These are phyloP conservation scores for Xylaria sp. DNA, from an alignment of 2,329 filamentous ascomycete species.

Conservation along the genomic window DNA sequence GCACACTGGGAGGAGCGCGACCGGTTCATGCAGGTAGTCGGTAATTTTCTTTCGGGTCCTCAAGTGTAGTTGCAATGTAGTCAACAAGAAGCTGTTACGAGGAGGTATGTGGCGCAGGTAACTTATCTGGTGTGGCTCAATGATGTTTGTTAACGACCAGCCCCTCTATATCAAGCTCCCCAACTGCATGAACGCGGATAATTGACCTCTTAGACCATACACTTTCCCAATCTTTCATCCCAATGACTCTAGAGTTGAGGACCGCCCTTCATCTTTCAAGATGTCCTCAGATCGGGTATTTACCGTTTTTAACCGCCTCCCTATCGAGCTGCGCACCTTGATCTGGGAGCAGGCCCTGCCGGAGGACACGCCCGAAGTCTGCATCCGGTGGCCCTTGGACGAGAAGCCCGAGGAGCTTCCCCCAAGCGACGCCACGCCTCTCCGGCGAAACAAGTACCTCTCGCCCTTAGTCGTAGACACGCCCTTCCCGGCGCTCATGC, in stretches of 20 bases:
- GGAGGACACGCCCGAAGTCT: constrained; percentile 19
- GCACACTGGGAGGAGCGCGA: constrained; percentile 23
- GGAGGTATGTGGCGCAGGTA: too few species aligned
- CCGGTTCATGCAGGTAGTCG: constrained; percentile 18
- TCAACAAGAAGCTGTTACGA: too few species aligned
- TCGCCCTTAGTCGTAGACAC: constrained; percentile 26
- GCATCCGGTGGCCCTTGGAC: constrained; percentile 23
- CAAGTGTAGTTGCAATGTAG: background rate
- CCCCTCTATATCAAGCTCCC: too few species aligned
- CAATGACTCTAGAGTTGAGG: too few species aligned
- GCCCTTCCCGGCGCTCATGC: constrained; percentile 23
- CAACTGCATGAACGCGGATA: too few species aligned
- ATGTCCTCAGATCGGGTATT: constrained; percentile 13
- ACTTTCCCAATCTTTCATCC: too few species aligned
- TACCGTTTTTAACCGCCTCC: constrained; percentile 9
- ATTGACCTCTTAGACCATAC: too few species aligned
- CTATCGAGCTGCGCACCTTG: constrained; percentile 12
- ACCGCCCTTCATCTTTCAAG: background rate
- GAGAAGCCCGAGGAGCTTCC: background rate
- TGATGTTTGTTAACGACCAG: too few species aligned
- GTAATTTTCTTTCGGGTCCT: constrained; percentile 8
- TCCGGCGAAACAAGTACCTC: constrained; percentile 1
- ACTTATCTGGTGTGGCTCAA: too few species aligned
- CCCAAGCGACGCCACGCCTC: background rate
- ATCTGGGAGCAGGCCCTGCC: constrained; percentile 17